Percentiles rank a stretch among this genome's conserved stretches.
These are phyloP conservation scores for Macrotyloma uniflorum DNA, from an alignment of 306 rosid genomes.

Conservation along the genomic window DNA sequence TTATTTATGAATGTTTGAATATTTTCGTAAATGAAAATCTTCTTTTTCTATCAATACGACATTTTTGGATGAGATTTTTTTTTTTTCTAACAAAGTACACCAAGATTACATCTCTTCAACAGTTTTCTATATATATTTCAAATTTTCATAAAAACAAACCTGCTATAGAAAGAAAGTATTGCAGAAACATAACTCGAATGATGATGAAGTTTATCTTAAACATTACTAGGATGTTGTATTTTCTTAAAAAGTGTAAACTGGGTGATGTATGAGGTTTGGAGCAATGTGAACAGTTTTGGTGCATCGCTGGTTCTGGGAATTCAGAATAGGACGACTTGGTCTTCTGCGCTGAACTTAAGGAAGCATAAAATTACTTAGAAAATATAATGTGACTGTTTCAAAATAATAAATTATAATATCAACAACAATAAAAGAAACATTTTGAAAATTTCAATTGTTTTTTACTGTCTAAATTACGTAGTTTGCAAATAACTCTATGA, in stretches of 20 bases:
- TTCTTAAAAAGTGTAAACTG: too few species aligned
- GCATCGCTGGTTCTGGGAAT: neutral
- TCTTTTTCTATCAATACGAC: too few species aligned
- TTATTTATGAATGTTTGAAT: too few species aligned
- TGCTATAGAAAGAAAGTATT: neutral
- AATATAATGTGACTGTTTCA: neutral
- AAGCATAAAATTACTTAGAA: neutral
- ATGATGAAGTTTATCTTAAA: neutral
- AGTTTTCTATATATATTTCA: too few species aligned
- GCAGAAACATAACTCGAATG: neutral
- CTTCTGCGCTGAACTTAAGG: conserved; percentile 25
- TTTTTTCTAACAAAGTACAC: too few species aligned
- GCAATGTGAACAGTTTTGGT: neutral
- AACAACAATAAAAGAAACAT: neutral
- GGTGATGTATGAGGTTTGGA: too few species aligned
- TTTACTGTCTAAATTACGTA: neutral
- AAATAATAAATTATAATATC: neutral
- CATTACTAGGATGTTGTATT: neutral
- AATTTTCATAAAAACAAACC: too few species aligned
- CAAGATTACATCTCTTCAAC: too few species aligned
- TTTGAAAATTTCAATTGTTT: neutral
- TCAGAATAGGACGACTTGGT: conserved; percentile 17
- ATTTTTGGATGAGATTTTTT: too few species aligned
- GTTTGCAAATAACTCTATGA: neutral
- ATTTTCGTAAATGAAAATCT: too few species aligned